phyloP scores from a whole-genome alignment of 78 protist species.

The Isochrysis galbana region DNA sequence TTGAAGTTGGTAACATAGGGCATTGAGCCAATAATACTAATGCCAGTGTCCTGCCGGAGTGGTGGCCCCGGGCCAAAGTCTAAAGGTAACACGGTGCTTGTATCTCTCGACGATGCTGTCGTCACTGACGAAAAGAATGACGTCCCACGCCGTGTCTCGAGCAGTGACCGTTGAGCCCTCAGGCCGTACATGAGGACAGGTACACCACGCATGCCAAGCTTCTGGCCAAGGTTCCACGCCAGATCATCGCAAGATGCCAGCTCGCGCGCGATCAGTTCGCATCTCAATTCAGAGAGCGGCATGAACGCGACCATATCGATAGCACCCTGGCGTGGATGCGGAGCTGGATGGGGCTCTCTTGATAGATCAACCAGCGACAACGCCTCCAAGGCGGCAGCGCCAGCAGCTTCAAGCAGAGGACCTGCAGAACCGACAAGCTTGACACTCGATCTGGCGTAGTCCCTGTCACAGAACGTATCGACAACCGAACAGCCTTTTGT shows the following conservation, averaged over 20 bases:
- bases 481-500: not conserved
- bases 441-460: not conserved
- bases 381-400: not conserved
- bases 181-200: not conserved
- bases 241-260: not conserved
- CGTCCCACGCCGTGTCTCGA: not conserved
- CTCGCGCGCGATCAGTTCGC: not conserved
- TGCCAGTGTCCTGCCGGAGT: not conserved
- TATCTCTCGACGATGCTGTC: not conserved
- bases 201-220: not conserved
- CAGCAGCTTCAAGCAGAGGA: not conserved
- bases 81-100: not conserved
- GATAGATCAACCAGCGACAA: not conserved
- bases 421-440: not conserved
- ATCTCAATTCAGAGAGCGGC: not conserved
- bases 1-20: conserved; percentile 6
- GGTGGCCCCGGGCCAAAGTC: not conserved
- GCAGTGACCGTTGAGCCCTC: not conserved
- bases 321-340: not conserved
- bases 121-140: not conserved
- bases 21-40: not conserved
- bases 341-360: not conserved
- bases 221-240: not conserved
- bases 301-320: conserved; percentile 6
- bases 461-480: not conserved